Conservation (phyloP, 352 stramenopile species). For the Phytophthora ohioensis region DNA sequence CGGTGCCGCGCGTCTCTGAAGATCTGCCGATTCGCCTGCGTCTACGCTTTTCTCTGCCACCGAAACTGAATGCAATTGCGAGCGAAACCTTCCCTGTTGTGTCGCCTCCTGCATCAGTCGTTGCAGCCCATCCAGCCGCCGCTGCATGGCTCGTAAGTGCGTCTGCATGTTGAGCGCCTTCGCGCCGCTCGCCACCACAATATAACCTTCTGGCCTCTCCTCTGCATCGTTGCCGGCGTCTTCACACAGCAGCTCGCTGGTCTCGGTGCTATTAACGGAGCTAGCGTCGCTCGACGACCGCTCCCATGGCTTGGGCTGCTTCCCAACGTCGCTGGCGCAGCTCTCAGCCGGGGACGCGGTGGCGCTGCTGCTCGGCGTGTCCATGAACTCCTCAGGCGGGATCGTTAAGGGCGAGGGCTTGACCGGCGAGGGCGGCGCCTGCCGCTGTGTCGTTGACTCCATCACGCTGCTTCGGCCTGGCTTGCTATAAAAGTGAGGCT, state of each 20-base stretch:
- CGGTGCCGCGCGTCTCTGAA: slow-evolving; percentile 4
- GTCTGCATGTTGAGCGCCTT: slow-evolving; percentile 20
- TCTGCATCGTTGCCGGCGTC: slow-evolving; percentile 8
- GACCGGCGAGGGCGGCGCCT: slow-evolving; percentile 13
- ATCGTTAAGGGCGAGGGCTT: slow-evolving; percentile 32
- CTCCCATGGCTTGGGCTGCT: slow-evolving; percentile 24
- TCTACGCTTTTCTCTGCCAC: not conserved
- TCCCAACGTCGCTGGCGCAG: slow-evolving; percentile 11
- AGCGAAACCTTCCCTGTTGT: slow-evolving; percentile 3
- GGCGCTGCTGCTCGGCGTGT: slow-evolving; percentile 18
- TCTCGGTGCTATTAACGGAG: slow-evolving; percentile 28
- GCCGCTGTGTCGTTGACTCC: slow-evolving; percentile 8
- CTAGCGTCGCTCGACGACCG: slow-evolving; percentile 18
- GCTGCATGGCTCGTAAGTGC: slow-evolving; percentile 36
- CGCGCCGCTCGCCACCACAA: not conserved
- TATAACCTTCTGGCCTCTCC: not conserved
- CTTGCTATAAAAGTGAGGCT: slow-evolving; percentile 27
- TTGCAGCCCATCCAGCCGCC: slow-evolving; percentile 30
- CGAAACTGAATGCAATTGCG: not conserved
- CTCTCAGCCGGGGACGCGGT: slow-evolving; percentile 19
- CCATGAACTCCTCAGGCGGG: slow-evolving; percentile 12
- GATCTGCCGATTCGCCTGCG: not conserved
- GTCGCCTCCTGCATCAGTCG: slow-evolving; percentile 24
- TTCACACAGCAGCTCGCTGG: slow-evolving; percentile 23
- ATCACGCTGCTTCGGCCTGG: slow-evolving; percentile 21